phyloP scores from a whole-genome alignment of 2,329 filamentous ascomycete species.

The Blumeriella jaapii region DNA sequence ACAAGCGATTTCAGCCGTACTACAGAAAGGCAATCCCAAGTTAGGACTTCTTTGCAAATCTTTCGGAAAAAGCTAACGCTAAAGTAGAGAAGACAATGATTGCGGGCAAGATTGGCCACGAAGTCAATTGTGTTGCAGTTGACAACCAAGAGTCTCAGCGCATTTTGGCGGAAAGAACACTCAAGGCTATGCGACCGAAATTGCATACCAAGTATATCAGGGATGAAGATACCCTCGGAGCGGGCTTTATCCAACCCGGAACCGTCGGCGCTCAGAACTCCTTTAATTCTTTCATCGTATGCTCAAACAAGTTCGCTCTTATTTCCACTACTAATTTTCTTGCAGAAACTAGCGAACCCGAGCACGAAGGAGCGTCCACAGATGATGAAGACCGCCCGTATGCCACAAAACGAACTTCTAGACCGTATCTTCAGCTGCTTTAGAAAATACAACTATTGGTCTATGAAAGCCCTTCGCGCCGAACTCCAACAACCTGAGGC shows the following conservation, averaged over 20 bases:
- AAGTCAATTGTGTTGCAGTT: conserved; percentile 63
- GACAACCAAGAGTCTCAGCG: conserved; percentile 58
- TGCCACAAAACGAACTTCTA: conserved; percentile 77
- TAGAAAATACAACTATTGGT: conserved; percentile 81
- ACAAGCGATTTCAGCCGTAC: conserved; percentile 48
- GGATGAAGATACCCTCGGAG: conserved; percentile 19
- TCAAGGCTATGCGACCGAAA: conserved; percentile 49
- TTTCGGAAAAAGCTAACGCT: conserved; percentile 21
- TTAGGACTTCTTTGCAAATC: too few relatives aligned
- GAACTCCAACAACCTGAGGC: conserved; percentile 77
- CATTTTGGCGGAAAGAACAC: conserved; percentile 46
- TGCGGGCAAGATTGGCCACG: conserved; percentile 60
- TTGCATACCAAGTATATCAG: conserved; percentile 36
- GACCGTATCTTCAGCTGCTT: conserved; percentile 79
- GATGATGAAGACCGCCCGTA: conserved; percentile 80
- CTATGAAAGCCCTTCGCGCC: conserved; percentile 74
- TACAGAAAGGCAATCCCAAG: conserved; percentile 65
- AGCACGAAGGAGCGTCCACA: conserved; percentile 50
- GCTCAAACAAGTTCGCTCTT: conserved; percentile 26
- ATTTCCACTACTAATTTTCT: conserved; percentile 5
- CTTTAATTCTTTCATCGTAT: conserved; percentile 46
- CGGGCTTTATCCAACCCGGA: conserved; percentile 45
- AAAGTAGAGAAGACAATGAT: conserved; percentile 63
- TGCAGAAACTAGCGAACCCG: conserved; percentile 38
- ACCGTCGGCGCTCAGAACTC: conserved; percentile 32